These are phyloP conservation scores for Plectosphaerella sp. DNA, from an alignment of 2,329 filamentous ascomycete genomes.

Conservation along the genomic window DNA sequence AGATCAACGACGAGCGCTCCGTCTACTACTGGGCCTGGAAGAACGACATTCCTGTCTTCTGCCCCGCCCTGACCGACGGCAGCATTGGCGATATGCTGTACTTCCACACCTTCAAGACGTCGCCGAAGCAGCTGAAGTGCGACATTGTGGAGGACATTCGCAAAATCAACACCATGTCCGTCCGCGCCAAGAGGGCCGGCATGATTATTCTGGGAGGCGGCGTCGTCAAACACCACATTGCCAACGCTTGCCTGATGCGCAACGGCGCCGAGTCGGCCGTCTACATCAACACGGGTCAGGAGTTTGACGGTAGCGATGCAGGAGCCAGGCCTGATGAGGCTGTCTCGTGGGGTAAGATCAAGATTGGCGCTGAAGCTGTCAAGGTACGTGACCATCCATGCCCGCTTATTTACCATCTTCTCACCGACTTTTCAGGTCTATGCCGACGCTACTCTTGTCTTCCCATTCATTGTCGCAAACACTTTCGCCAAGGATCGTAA, in stretches of 20 bases:
- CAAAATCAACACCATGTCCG: conserved; percentile 85
- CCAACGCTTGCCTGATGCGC: conserved; percentile 94
- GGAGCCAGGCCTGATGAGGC: conserved; percentile 94
- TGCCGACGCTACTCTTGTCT: conserved; percentile 59
- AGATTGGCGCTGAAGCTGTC: conserved; percentile 77
- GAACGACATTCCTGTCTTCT: conserved; percentile 96
- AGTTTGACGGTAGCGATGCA: conserved; percentile 96
- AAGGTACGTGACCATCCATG: conserved; percentile 56
- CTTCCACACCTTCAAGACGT: conserved; percentile 93
- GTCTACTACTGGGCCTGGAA: conserved; percentile 98
- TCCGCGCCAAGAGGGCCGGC: conserved; percentile 80
- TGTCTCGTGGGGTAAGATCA: conserved; percentile 98
- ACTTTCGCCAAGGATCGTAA: conserved; percentile 56
- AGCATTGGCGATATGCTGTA: conserved; percentile 97
- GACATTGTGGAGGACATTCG: conserved; percentile 95
- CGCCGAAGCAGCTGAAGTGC: conserved; percentile 73
- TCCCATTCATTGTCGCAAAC: conserved; percentile 63
- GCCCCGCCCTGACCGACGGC: conserved; percentile 90
- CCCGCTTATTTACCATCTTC: neutral
- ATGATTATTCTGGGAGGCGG: conserved; percentile 96
- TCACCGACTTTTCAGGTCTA: conserved; percentile 45
- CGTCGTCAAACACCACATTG: conserved; percentile 97
- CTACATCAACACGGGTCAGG: conserved; percentile 95
- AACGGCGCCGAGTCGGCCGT: conserved; percentile 97
- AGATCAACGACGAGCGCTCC: conserved; percentile 88